Evolutionary conservation across 2,329 filamentous ascomycete genomes (phyloP).

Genomic region (Phyllachora maydis): DNA sequence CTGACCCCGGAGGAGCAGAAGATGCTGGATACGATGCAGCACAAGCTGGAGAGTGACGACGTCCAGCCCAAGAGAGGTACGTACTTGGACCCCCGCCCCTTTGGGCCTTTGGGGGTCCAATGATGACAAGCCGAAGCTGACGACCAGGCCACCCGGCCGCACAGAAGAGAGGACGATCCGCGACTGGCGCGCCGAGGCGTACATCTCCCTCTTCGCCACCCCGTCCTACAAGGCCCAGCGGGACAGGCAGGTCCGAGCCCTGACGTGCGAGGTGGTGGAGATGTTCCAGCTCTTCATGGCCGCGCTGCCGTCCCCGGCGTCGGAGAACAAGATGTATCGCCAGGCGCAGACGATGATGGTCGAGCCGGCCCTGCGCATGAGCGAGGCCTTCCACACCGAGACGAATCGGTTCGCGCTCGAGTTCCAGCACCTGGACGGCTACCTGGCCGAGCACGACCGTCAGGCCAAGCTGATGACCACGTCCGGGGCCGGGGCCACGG

Average conservation of each 20-base stretch:
- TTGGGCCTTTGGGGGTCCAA: background rate
- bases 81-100: background rate
- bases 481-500: no score
- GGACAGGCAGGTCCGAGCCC: slow-evolving; percentile 6
- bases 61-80: slow-evolving; percentile 16
- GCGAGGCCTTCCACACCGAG: slow-evolving; percentile 17
- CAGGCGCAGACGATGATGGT: slow-evolving; percentile 11
- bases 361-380: slow-evolving; percentile 13
- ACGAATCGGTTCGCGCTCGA: slow-evolving; percentile 16
- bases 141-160: no score
- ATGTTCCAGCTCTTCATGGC: slow-evolving; percentile 11
- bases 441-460: slow-evolving; percentile 8
- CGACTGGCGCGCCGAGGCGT: slow-evolving; percentile 16
- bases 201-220: slow-evolving; percentile 13
- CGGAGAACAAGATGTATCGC: slow-evolving; percentile 6
- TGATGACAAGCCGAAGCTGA: slow-evolving; percentile 9
- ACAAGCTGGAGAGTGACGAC: slow-evolving; percentile 7
- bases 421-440: slow-evolving; percentile 12
- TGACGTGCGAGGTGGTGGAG: slow-evolving; percentile 10
- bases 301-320: no score
- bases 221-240: slow-evolving; percentile 9
- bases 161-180: no score
- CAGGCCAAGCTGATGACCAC: slow-evolving; percentile 9
- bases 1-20: no score
- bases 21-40: slow-evolving; percentile 14